phyloP scores from a whole-genome alignment of 441 rosid species.

The Eruca vesicaria region DNA sequence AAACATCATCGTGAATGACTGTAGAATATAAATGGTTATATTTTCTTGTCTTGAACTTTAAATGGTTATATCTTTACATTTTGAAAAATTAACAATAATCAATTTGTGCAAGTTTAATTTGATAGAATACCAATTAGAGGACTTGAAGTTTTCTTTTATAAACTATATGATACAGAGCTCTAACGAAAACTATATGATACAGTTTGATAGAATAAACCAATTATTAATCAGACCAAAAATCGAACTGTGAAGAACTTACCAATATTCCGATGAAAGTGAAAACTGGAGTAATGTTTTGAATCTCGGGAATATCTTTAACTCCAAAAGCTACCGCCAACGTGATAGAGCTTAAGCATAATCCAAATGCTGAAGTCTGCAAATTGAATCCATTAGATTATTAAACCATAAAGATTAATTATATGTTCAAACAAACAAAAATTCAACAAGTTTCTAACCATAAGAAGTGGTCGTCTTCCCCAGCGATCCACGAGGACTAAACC shows the following conservation, averaged over 20 bases:
- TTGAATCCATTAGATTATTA: neutral
- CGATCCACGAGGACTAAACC: constrained; percentile 51
- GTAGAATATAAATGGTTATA: constrained; percentile 6
- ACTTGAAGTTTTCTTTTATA: neutral
- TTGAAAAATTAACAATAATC: neutral
- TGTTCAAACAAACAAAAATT: neutral
- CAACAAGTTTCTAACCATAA: constrained; percentile 38
- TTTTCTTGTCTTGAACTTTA: neutral
- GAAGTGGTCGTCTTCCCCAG: constrained; percentile 58
- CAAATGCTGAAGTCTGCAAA: constrained; percentile 46
- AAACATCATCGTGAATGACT: constrained; percentile 39
- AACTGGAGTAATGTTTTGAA: constrained; percentile 8
- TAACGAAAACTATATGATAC: neutral
- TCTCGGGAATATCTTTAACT: constrained; percentile 37
- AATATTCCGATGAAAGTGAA: constrained; percentile 34
- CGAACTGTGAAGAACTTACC: constrained; percentile 10
- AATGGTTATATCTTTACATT: neutral
- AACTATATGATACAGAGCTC: neutral
- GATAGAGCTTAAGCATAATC: constrained; percentile 42
- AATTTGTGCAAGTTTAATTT: neutral
- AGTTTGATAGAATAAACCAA: neutral
- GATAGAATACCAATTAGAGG: neutral
- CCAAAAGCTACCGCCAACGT: constrained; percentile 37
- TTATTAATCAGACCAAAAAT: constrained; percentile 19
- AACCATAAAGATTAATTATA: neutral